Evolutionary conservation across 176 grass and related monocot species (phyloP), one percentile per base, ranked within the genome.

Genomic region (Oryza nivara): DNA sequence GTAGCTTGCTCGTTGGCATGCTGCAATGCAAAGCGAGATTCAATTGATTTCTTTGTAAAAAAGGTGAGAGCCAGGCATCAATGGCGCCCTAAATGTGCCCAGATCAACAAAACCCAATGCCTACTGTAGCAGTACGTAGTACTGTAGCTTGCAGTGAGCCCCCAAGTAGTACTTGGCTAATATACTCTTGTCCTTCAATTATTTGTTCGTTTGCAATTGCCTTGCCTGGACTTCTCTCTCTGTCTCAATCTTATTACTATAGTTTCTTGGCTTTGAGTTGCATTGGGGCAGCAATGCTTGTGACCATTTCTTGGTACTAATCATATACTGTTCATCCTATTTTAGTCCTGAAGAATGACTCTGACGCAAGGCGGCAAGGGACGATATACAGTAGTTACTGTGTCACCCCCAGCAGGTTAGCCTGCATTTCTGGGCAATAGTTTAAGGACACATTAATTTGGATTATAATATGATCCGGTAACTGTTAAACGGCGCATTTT

Each of bases 21-120:
- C 52, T 7, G 16, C 5, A 41, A 41, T 7, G 7, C 7, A 41
- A 56, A 9, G 51, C 51, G 65, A 67, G 23, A 47, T 4, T n/a
- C 30, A 14, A 7, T 22, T 26, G 71, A n/a, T 16, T 35, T 11
- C 26, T 16, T 13, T 19, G 13, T 30, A 19, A 51, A 32, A 32
- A 32, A 51, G 23, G 25, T 30, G 11, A 51, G 7, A 52, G 25
- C 47, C 16, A 56, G 36, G 36, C 15, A 46, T 63, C 74, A 35
- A 46, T 71, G 63, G 16, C 2, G 36, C 22, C 48, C 66, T 78
- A 41, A 68, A 78, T 71, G 66, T 54, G 66, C 23, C 48, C 83
- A 76, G 43, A 75, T 67, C 82, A 75, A 25, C 16, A 14, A 16
- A 61, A 56, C 65, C 5, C 68, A 41, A 32, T 85, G 46, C 23